Evolutionary conservation across 345 rosid species (phyloP).

Genomic region (Linum tenue): DNA sequence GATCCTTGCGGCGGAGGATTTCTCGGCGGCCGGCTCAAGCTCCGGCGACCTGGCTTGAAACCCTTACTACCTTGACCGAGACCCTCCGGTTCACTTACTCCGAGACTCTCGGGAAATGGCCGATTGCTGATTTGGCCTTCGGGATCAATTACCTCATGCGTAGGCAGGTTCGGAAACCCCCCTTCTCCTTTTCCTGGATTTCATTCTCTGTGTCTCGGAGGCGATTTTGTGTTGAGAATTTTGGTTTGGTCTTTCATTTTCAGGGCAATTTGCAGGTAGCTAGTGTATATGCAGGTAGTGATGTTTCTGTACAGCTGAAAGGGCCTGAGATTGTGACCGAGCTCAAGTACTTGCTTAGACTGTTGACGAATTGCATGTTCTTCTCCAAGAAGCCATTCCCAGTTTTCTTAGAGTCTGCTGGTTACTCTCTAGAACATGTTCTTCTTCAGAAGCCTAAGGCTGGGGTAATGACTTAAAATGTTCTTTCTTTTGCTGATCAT

Average conservation of each 20-base stretch:
- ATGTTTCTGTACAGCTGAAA: slow-evolving; percentile 53
- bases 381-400: slow-evolving; percentile 88
- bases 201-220: too few relatives aligned
- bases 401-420: slow-evolving; percentile 71
- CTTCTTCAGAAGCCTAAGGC: slow-evolving; percentile 96
- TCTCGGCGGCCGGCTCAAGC: slow-evolving; percentile 76
- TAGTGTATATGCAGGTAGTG: slow-evolving; percentile 76
- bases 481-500: not conserved
- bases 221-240: too few relatives aligned
- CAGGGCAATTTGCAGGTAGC: slow-evolving; percentile 79
- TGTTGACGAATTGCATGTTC: slow-evolving; percentile 88
- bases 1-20: slow-evolving; percentile 33
- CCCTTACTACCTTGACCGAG: slow-evolving; percentile 82
- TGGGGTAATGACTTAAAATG: slow-evolving; percentile 37
- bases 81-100: slow-evolving; percentile 94
- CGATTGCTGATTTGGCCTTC: slow-evolving; percentile 89
- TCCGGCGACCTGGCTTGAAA: slow-evolving; percentile 92
- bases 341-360: slow-evolving; percentile 52
- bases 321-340: slow-evolving; percentile 53
- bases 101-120: slow-evolving; percentile 97
- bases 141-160: slow-evolving; percentile 83
- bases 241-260: not conserved
- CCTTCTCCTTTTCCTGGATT: too few relatives aligned
- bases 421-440: slow-evolving; percentile 57
- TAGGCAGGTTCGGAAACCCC: slow-evolving; percentile 49